Percentiles rank a stretch among this genome's conserved stretches.
phyloP scores from a whole-genome alignment of 148 eudicot genomes.

The Salicornia ramosissima region DNA sequence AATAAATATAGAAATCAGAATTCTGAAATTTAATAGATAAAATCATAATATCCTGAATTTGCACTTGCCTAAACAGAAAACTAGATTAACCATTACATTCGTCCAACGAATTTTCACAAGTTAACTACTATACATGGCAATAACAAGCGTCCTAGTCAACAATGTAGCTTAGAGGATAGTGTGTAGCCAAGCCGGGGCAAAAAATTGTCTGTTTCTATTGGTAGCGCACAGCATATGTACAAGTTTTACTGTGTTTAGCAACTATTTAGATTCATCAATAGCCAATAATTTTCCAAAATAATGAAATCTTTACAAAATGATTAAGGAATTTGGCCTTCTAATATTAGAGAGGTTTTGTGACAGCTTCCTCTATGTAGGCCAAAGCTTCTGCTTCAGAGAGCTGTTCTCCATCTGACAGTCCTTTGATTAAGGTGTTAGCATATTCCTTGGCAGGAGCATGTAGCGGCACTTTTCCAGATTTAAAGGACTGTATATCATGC shows the following conservation, averaged over 20 bases:
- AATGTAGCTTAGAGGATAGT: not conserved
- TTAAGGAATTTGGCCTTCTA: not conserved
- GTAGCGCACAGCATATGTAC: conserved; percentile 1
- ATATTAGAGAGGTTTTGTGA: conserved; percentile 51
- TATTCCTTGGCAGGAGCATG: conserved; percentile 55
- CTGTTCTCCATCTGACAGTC: conserved; percentile 60
- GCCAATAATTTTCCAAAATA: not conserved
- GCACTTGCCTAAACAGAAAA: too few relatives aligned
- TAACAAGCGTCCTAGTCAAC: not conserved
- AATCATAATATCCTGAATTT: too few relatives aligned
- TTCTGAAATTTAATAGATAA: too few relatives aligned
- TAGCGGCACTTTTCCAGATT: conserved; percentile 47
- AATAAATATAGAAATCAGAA: too few relatives aligned
- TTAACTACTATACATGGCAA: not conserved
- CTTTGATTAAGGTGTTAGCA: conserved; percentile 59
- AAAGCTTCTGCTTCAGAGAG: conserved; percentile 68
- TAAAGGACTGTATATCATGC: conserved; percentile 50
- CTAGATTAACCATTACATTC: too few relatives aligned
- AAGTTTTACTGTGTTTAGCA: not conserved
- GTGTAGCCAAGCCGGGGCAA: not conserved
- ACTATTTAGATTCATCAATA: not conserved
- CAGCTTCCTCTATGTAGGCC: conserved; percentile 66
- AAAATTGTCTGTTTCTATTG: not conserved
- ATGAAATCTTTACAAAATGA: not conserved
- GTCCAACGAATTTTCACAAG: too few relatives aligned